Conservation (phyloP, 2,329 filamentous ascomycete species). For the Teratosphaeria pseudoeucalypti region DNA sequence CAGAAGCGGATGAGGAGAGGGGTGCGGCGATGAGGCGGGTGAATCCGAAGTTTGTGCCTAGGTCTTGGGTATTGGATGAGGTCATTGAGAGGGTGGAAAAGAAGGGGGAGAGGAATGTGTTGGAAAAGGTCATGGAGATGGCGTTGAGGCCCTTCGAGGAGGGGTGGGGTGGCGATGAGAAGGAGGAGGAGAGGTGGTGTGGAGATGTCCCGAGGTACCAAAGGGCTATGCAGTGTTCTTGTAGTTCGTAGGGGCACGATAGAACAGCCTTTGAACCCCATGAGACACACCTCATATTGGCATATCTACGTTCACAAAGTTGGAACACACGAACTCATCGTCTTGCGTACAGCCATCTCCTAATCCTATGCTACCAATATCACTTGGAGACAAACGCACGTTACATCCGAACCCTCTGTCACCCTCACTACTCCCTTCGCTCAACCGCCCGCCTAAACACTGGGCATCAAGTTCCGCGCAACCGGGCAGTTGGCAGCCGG, state of each 20-base stretch:
- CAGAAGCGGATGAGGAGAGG: constrained; percentile 50
- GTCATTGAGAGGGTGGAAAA: constrained; percentile 82
- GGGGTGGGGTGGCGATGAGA: constrained; percentile 54
- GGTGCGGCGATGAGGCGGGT: constrained; percentile 67
- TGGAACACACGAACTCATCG: too few relatives aligned
- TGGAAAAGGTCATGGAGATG: constrained; percentile 73
- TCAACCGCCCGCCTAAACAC: not conserved
- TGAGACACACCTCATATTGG: not conserved
- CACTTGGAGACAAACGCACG: not conserved
- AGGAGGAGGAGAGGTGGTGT: constrained; percentile 71
- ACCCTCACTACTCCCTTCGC: not conserved
- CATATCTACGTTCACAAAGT: not conserved
- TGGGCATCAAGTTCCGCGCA: constrained; percentile 18
- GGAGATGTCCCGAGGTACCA: constrained; percentile 71
- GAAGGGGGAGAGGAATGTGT: constrained; percentile 66
- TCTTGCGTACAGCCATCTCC: too few relatives aligned
- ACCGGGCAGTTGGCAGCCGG: constrained; percentile 33
- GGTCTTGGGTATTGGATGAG: constrained; percentile 88
- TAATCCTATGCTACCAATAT: too few relatives aligned
- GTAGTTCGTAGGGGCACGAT: constrained; percentile 66
- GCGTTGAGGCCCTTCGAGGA: constrained; percentile 77
- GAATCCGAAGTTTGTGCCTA: constrained; percentile 87
- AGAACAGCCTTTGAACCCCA: not conserved
- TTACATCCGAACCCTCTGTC: not conserved
- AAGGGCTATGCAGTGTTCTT: constrained; percentile 86